Percentiles rank a stretch among this genome's conserved stretches.
phyloP scores from a whole-genome alignment of 2,329 filamentous ascomycete species.

The Penicillium sp. region DNA sequence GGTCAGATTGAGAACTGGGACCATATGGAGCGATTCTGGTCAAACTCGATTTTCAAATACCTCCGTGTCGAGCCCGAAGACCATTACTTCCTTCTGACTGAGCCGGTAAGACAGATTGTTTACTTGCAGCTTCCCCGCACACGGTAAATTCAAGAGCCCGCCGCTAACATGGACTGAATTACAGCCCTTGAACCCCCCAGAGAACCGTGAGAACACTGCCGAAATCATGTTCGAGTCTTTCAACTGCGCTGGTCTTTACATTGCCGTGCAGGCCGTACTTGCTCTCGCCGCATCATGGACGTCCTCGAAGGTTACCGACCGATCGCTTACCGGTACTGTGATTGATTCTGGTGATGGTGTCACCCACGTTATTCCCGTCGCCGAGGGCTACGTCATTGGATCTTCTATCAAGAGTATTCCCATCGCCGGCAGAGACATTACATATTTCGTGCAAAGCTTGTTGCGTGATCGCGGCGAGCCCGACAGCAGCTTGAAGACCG shows the following conservation, averaged over 20 bases:
- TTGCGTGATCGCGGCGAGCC: constrained; percentile 94
- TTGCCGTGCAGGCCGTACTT: constrained; percentile 95
- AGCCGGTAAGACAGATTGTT: constrained; percentile 68
- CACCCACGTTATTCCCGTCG: constrained; percentile 97
- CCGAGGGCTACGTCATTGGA: constrained; percentile 97
- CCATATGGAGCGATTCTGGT: constrained; percentile 99
- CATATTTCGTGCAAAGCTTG: constrained; percentile 96
- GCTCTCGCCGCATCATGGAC: constrained; percentile 98
- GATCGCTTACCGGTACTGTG: constrained; percentile 93
- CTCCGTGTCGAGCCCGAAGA: constrained; percentile 97
- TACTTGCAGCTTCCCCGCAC: background rate
- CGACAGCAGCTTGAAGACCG: constrained; percentile 95
- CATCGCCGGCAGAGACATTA: constrained; percentile 96
- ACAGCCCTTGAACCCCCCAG: constrained; percentile 92
- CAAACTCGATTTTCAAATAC: constrained; percentile 99
- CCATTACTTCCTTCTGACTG: constrained; percentile 96
- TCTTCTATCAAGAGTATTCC: constrained; percentile 99
- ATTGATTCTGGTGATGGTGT: constrained; percentile 99
- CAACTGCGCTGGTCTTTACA: constrained; percentile 98
- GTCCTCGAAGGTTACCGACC: constrained; percentile 94
- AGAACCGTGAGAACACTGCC: constrained; percentile 98
- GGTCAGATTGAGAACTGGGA: constrained; percentile 99
- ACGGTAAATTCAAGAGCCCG: constrained; percentile 2
- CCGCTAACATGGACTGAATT: constrained; percentile 11
- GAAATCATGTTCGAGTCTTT: constrained; percentile 99